Base-by-base conservation (phyloP, 140 eudicot species). In the Stevia rebaudiana region DNA sequence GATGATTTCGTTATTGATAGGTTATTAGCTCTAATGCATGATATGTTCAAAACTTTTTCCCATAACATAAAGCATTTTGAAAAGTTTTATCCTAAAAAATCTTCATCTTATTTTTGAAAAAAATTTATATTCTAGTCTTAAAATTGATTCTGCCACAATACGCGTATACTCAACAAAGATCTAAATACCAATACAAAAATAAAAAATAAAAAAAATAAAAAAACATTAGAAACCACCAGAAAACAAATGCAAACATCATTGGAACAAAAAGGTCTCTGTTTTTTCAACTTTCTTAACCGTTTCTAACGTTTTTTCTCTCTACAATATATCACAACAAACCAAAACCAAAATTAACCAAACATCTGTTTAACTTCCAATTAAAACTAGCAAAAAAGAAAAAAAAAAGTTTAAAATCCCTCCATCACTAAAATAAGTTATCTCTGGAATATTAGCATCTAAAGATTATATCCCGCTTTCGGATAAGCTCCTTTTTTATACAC, bases 321-420 rank as follows among this genome's bases (percentile, higher is more conserved):
- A 77, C 78, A 72, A 41, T 72, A 77, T 72, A 61, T 42, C 82
- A 77, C 82, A 77, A 72, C 82, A 72, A 68, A 72, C 71, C 78
- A 59, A 52, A 71, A 51, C 28, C 67, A 64, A 42, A 64, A 63
- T 7, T 35, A 40, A 42, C n/a, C n/a, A 41, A 56, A 37, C 19
- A 28, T 54, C 30, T 63, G 65, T 63, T 53, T 31, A 57, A 35
- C 58, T 8, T 44, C 49, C 59, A 58, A 56, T 60, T 69, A 42
- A 72, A 72, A 72, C 65, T 63, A 53, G 59, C 65, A 70, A 48
- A 40, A 63, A 49, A 51, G 52, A 61, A 67, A 49, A 28, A 28
- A 28, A 28, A 4, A 1, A 43, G 39, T 57, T 69, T 56, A 18
- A 17, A 54, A 8, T 58, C 53, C 78, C 72, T 73, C 72, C 72